A percentile compares a stretch with the other conserved stretches of the same genome.
These are phyloP conservation scores for Arxiozyma slooffiae DNA, from an alignment of 1,139 yeast genomes.

Conservation along the genomic window DNA sequence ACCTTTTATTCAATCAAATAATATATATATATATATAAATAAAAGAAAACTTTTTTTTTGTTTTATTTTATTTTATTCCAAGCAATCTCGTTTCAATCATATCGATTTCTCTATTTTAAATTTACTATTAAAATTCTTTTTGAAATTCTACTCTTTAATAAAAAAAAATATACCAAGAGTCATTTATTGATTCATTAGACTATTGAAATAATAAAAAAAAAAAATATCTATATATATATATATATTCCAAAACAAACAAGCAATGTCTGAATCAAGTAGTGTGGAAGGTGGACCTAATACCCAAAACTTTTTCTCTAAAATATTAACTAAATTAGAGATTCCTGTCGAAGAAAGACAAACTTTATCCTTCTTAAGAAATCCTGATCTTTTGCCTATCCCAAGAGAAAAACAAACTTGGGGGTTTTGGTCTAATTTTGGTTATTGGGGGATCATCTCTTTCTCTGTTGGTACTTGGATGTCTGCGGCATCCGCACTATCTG, in stretches of 20 bases:
- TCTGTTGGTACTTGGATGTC: constrained; percentile 37
- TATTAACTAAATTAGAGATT: constrained; percentile 20
- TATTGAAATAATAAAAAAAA: too few relatives aligned
- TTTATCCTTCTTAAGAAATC: constrained; percentile 29
- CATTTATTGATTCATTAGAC: neutral
- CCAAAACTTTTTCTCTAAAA: constrained; percentile 6
- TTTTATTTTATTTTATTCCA: neutral
- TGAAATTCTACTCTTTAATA: neutral
- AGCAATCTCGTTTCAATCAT: neutral
- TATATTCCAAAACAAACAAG: neutral
- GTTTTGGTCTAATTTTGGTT: constrained; percentile 34
- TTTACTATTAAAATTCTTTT: neutral
- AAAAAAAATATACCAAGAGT: neutral
- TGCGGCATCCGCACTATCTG: constrained; percentile 34
- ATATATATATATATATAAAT: neutral
- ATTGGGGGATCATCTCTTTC: constrained; percentile 36
- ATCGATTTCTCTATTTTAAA: neutral
- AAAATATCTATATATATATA: too few relatives aligned
- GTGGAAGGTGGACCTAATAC: neutral
- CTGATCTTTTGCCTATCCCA: constrained; percentile 34
- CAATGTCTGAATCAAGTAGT: neutral
- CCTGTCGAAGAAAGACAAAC: constrained; percentile 30
- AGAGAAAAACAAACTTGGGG: constrained; percentile 34
- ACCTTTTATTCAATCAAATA: neutral
- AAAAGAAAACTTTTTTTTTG: too few relatives aligned